phyloP scores from a whole-genome alignment of 208 protist species.

The Trypanosoma cruzi region DNA sequence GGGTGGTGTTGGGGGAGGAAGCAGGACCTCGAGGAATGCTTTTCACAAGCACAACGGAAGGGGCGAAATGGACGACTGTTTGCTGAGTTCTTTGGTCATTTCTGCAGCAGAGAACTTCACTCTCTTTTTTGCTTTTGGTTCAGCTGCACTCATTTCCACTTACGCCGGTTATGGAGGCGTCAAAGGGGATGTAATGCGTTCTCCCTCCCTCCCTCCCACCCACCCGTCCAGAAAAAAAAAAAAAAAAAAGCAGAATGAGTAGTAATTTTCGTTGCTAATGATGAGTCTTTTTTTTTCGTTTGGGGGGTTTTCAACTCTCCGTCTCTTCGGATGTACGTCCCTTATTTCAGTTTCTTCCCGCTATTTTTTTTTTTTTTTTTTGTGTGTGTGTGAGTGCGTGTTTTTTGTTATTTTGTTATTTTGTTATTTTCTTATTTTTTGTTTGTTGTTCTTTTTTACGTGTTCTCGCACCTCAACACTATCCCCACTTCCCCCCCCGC shows the following conservation, averaged over 20 bases:
- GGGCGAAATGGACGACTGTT: too few relatives aligned
- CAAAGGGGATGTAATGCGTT: neutral
- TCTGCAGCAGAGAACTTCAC: too few relatives aligned
- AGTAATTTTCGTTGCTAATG: too few relatives aligned
- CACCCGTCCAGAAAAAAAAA: neutral
- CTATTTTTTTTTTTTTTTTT: neutral
- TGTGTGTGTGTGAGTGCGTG: neutral
- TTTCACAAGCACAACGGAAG: too few relatives aligned
- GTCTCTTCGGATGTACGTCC: too few relatives aligned
- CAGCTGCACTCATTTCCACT: neutral
- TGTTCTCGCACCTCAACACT: too few relatives aligned
- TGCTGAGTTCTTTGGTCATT: too few relatives aligned
- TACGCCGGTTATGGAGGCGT: neutral
- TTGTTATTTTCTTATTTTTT: neutral
- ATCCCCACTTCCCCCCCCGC: too few relatives aligned
- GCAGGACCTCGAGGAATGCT: too few relatives aligned
- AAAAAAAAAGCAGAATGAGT: conserved; percentile 3
- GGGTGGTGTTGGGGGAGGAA: too few relatives aligned
- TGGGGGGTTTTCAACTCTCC: too few relatives aligned
- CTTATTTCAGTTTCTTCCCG: neutral
- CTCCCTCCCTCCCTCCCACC: neutral
- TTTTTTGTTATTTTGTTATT: conserved; percentile 23
- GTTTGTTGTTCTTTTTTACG: conserved; percentile 12
- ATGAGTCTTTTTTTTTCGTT: neutral
- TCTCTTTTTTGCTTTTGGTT: neutral